Percentiles rank a stretch among this genome's conserved stretches.
Evolutionary conservation across 2,329 filamentous ascomycete species (phyloP).

Genomic region (Fusarium concolor): DNA sequence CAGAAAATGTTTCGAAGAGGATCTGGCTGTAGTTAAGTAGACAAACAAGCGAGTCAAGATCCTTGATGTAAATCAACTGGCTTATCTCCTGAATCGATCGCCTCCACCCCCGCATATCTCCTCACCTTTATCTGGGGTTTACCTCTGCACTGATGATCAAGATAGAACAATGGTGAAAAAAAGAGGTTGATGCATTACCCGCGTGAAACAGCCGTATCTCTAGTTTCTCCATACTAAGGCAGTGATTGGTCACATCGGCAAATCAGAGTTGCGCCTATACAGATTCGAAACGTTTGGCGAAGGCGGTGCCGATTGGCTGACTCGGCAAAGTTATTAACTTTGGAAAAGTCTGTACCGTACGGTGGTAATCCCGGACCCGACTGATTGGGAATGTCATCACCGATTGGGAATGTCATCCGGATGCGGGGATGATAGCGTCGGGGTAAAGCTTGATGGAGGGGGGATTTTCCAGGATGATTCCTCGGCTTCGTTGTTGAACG

Average conservation of each 20-base stretch:
- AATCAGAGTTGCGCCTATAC: background rate
- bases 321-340: conserved; percentile 20
- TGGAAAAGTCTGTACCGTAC: background rate
- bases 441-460: no score
- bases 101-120: conserved; percentile 29
- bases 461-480: no score
- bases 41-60: background rate
- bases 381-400: background rate
- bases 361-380: background rate
- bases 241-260: conserved; percentile 38
- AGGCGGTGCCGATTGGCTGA: conserved; percentile 25
- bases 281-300: background rate
- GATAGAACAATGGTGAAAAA: background rate
- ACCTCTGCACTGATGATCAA: background rate
- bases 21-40: conserved; percentile 10
- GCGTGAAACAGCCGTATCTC: conserved; percentile 10
- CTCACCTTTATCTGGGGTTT: conserved; percentile 12
- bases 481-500: no score
- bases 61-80: background rate
- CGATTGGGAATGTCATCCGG: background rate
- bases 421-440: background rate
- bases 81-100: background rate
- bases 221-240: background rate
- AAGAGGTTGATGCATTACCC: conserved; percentile 6
- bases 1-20: background rate